phyloP scores from a whole-genome alignment of 2,329 filamentous ascomycete species.

The Fusarium pseudograminearum region DNA sequence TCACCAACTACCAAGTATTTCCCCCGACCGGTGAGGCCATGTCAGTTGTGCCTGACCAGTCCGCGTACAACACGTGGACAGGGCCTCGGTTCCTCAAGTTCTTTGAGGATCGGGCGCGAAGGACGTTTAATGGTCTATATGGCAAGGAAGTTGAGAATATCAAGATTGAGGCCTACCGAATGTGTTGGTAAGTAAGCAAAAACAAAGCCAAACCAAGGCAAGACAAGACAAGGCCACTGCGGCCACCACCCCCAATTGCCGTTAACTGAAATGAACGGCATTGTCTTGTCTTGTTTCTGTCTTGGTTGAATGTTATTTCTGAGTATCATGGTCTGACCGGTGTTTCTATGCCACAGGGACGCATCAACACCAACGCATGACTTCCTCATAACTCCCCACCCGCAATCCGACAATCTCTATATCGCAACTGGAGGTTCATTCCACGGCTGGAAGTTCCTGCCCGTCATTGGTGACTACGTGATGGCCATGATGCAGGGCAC shows the following conservation, averaged over 20 bases:
- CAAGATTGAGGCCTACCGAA: conserved; percentile 58
- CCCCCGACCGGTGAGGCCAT: conserved; percentile 63
- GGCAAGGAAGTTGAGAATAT: conserved; percentile 55
- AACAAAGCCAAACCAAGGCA: conserved; percentile 2
- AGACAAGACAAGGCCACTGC: background rate
- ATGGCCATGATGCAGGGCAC: conserved; percentile 60
- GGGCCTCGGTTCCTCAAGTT: conserved; percentile 54
- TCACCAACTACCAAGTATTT: conserved; percentile 64
- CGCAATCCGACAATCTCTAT: conserved; percentile 64
- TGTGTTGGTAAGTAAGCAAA: conserved; percentile 57
- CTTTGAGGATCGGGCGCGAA: conserved; percentile 59
- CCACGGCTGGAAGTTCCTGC: conserved; percentile 74
- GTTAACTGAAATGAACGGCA: background rate
- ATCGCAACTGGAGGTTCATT: conserved; percentile 73
- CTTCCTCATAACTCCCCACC: conserved; percentile 68
- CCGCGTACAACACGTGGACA: conserved; percentile 59
- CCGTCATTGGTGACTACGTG: conserved; percentile 71
- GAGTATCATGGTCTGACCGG: conserved; percentile 28
- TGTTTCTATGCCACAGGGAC: conserved; percentile 60
- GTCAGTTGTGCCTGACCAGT: conserved; percentile 61
- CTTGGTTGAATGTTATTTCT: background rate
- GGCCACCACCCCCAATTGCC: background rate
- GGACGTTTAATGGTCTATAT: conserved; percentile 57
- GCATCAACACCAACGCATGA: conserved; percentile 72
- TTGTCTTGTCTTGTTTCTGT: background rate